Conservation (phyloP, 2,329 filamentous ascomycete genomes). For the Trichoderma guizhouense region DNA sequence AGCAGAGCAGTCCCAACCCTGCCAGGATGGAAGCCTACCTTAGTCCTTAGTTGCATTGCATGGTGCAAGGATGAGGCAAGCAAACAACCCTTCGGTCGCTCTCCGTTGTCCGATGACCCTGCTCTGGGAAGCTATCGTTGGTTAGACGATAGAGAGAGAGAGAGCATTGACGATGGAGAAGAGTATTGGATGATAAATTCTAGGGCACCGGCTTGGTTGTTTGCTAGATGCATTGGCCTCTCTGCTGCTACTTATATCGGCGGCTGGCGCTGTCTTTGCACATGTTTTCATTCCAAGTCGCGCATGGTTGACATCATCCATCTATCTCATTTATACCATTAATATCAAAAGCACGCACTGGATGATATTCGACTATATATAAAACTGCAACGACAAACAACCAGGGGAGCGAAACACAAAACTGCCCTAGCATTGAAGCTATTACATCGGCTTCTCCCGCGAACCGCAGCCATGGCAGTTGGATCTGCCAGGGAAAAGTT, state of each 20-base stretch:
- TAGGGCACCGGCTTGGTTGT: not conserved
- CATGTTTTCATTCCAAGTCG: not conserved
- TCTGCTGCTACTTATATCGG: not conserved
- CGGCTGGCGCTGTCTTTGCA: not conserved
- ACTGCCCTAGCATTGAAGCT: not conserved
- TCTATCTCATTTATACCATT: not conserved
- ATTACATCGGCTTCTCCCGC: not conserved
- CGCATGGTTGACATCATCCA: not conserved
- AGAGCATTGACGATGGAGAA: not conserved
- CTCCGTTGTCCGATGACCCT: constrained; percentile 13
- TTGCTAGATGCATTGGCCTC: not conserved
- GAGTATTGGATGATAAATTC: not conserved
- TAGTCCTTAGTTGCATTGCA: constrained; percentile 5
- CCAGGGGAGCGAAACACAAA: not conserved
- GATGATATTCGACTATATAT: not conserved
- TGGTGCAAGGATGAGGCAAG: constrained; percentile 7
- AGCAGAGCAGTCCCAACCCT: not conserved
- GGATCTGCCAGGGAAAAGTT: constrained; percentile 7
- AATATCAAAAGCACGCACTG: not conserved
- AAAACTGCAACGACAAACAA: not conserved
- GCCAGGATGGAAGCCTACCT: not conserved
- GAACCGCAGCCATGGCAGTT: constrained; percentile 1
- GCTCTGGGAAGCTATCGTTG: not conserved
- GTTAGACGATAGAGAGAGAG: not conserved
- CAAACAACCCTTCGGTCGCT: constrained; percentile 14